Evolutionary conservation across 805 yeast genomes (phyloP).

Genomic region (Pichia californica): DNA sequence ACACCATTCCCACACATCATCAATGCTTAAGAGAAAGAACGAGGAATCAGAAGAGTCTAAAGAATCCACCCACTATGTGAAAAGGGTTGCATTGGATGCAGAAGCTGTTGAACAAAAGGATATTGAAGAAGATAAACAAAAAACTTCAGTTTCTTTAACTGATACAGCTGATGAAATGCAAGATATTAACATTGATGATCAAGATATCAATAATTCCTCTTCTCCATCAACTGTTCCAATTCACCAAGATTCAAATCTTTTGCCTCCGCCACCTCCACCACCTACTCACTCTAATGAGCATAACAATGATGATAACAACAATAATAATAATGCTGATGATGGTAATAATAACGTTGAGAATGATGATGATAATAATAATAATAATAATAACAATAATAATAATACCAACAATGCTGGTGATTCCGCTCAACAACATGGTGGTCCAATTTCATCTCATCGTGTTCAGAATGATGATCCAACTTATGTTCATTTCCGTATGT

Average conservation of each 20-base stretch:
- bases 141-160: slow-evolving; percentile 35
- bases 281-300: not conserved
- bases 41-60: slow-evolving; percentile 44
- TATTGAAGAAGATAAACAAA: slow-evolving; percentile 35
- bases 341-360: too few species aligned
- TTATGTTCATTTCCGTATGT: slow-evolving; percentile 63
- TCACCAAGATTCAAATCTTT: too few species aligned
- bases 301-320: not conserved
- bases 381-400: not conserved
- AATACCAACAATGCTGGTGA: not conserved
- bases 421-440: slow-evolving; percentile 7
- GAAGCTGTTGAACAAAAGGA: slow-evolving; percentile 44
- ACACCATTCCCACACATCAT: too few species aligned
- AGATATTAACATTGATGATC: not conserved
- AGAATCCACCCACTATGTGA: slow-evolving; percentile 40
- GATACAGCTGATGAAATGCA: not conserved
- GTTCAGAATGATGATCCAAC: slow-evolving; percentile 45
- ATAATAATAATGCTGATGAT: not conserved
- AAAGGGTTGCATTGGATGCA: slow-evolving; percentile 66
- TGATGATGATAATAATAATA: not conserved
- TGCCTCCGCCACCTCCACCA: not conserved
- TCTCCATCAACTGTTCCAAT: too few species aligned
- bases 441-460: slow-evolving; percentile 17
- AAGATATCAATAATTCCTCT: too few species aligned
- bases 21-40: slow-evolving; percentile 57